A percentile compares a stretch with the other conserved stretches of the same genome.
Conservation (phyloP, 352 stramenopile genomes). For the Globisporangium acanthophoron region DNA sequence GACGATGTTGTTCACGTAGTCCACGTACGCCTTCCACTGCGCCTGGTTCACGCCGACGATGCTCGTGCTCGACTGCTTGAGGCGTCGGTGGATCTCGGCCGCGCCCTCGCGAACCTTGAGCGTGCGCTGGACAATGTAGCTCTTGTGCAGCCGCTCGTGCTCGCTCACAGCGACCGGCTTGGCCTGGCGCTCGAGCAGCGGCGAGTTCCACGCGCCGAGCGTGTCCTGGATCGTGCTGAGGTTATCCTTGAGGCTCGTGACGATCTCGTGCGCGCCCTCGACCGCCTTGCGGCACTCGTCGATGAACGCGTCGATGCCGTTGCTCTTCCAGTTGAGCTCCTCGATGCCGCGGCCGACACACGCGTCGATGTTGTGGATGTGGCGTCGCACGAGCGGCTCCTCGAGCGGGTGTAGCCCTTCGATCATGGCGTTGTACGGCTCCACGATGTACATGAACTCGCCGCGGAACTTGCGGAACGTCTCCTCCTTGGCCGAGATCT, state of each 20-base stretch:
- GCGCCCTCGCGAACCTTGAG: conserved; percentile 94
- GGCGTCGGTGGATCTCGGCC: conserved; percentile 92
- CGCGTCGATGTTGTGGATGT: conserved; percentile 95
- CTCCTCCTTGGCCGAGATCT: conserved; percentile 94
- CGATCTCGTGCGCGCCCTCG: conserved; percentile 91
- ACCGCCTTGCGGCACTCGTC: conserved; percentile 84
- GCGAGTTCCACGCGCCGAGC: conserved; percentile 89
- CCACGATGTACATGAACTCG: conserved; percentile 96
- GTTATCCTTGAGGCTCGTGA: conserved; percentile 96
- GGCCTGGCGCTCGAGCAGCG: conserved; percentile 92
- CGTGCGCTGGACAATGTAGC: conserved; percentile 89
- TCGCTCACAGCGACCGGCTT: conserved; percentile 96
- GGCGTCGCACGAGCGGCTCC: conserved; percentile 92
- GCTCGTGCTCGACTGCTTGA: conserved; percentile 96
- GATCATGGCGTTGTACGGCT: conserved; percentile 97
- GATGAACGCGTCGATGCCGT: conserved; percentile 93
- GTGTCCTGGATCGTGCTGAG: conserved; percentile 92
- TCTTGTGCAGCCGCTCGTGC: conserved; percentile 95
- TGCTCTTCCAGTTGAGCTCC: conserved; percentile 95
- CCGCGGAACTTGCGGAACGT: conserved; percentile 96
- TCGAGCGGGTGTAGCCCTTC: conserved; percentile 95
- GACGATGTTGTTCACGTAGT: conserved; percentile 98
- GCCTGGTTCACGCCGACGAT: conserved; percentile 92
- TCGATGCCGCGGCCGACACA: conserved; percentile 92
- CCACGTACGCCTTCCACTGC: conserved; percentile 97